A percentile compares a stretch with the other conserved stretches of the same genome.
These are phyloP conservation scores for Tanacetum coccineum DNA, from an alignment of 129 eudicot genomes.

Conservation along the genomic window DNA sequence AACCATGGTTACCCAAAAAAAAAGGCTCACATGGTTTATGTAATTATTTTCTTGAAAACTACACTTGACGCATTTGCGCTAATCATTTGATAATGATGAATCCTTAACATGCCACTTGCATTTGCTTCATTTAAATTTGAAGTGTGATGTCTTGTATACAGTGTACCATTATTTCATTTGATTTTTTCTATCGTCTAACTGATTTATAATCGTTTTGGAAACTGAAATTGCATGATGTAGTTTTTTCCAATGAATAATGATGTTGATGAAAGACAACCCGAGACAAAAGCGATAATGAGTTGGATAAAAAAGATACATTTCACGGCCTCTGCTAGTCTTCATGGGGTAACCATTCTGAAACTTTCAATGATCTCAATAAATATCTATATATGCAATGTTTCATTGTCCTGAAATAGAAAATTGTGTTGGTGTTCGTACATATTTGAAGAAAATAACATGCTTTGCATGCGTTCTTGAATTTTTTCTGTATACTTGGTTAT, in stretches of 20 bases:
- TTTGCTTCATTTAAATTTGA: not conserved
- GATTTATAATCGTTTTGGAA: constrained; percentile 13
- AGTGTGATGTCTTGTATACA: not conserved
- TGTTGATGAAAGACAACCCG: constrained; percentile 61
- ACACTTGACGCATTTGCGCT: no score
- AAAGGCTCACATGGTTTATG: no score
- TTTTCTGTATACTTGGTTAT: not conserved
- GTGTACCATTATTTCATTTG: not conserved
- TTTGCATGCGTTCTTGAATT: not conserved
- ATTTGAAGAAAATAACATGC: not conserved
- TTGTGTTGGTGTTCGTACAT: not conserved
- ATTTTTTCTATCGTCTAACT: not conserved
- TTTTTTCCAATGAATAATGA: constrained; percentile 78
- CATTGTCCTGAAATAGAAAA: not conserved
- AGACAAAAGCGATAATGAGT: constrained; percentile 89
- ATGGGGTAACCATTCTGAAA: constrained; percentile 66
- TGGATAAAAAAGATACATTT: constrained; percentile 67
- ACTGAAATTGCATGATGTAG: constrained; percentile 46
- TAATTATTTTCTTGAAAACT: no score
- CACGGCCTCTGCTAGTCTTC: constrained; percentile 94
- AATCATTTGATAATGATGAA: not conserved
- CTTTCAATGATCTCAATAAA: constrained; percentile 17
- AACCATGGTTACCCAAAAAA: no score
- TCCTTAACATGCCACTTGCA: constrained; percentile 6
- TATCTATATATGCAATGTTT: not conserved